A percentile compares a stretch with the other conserved stretches of the same genome.
These are phyloP conservation scores for Diaporthe sp. DNA, from an alignment of 2,329 filamentous ascomycete genomes.

Conservation along the genomic window DNA sequence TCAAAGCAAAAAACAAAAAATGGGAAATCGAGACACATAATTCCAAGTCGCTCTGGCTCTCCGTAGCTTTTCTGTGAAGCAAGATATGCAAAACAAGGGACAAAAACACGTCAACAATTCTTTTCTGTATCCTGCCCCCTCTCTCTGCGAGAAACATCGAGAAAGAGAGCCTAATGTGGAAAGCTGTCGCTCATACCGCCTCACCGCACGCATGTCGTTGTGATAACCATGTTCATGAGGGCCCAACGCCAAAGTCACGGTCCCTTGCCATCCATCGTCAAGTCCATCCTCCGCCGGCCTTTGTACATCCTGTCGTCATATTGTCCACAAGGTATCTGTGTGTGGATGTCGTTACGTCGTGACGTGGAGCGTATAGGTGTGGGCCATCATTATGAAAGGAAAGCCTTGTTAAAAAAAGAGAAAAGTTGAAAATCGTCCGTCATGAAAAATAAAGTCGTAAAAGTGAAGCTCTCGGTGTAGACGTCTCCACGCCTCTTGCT, in stretches of 20 bases:
- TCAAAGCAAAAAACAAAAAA: background rate
- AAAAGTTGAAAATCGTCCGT: slow-evolving; percentile 26
- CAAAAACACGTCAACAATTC: background rate
- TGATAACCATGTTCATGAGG: slow-evolving; percentile 29
- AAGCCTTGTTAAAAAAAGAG: background rate
- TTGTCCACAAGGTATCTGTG: background rate
- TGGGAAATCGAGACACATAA: background rate
- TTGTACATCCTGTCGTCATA: slow-evolving; percentile 16
- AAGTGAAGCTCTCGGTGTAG: background rate
- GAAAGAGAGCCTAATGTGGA: background rate
- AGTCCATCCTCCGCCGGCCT: background rate
- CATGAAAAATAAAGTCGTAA: slow-evolving; percentile 27
- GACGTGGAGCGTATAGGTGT: background rate
- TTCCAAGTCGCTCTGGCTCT: slow-evolving; percentile 1
- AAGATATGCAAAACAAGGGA: slow-evolving; percentile 18
- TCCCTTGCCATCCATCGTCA: background rate
- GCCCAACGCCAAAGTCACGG: background rate
- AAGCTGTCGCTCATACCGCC: slow-evolving; percentile 1
- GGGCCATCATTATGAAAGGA: background rate
- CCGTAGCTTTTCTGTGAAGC: background rate
- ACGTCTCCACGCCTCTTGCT: background rate
- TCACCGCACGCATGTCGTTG: background rate
- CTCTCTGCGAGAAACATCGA: slow-evolving; percentile 15
- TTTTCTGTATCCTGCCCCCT: slow-evolving; percentile 38
- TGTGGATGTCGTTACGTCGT: slow-evolving; percentile 31